Conservation (phyloP, 1,139 yeast genomes). For the Hansenula anomala region DNA sequence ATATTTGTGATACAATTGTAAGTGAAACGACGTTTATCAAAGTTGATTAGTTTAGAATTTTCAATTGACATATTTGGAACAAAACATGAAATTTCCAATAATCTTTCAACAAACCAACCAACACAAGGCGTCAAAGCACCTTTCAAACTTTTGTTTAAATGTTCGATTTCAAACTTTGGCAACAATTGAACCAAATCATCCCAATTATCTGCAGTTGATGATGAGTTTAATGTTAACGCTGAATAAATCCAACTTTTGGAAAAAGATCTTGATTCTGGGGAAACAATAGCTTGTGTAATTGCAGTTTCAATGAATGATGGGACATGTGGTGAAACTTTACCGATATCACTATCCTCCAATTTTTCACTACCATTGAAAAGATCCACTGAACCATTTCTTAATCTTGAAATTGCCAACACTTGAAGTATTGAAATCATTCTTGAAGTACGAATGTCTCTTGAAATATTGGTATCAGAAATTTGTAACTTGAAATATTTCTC, state of each 20-base stretch:
- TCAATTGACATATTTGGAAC: constrained; percentile 64
- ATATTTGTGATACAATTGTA: constrained; percentile 52
- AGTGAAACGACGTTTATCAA: constrained; percentile 63
- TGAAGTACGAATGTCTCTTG: constrained; percentile 57
- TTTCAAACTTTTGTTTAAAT: constrained; percentile 46
- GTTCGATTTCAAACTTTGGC: constrained; percentile 31
- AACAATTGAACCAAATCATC: constrained; percentile 29
- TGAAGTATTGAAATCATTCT: constrained; percentile 68
- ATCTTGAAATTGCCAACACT: constrained; percentile 59
- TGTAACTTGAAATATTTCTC: constrained; percentile 62
- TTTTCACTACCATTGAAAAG: constrained; percentile 37
- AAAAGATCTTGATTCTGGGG: constrained; percentile 76
- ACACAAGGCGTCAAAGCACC: constrained; percentile 72
- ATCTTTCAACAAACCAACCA: constrained; percentile 67
- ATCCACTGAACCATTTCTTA: constrained; percentile 63
- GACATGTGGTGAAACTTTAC: constrained; percentile 45
- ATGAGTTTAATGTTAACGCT: constrained; percentile 36
- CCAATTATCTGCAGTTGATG: constrained; percentile 20
- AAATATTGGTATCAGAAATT: constrained; percentile 53
- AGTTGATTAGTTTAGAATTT: constrained; percentile 53
- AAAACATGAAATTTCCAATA: constrained; percentile 61
- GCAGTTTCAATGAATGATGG: constrained; percentile 90
- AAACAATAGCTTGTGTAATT: constrained; percentile 64
- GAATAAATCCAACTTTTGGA: constrained; percentile 61
- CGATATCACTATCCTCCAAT: constrained; percentile 22